Conservation (phyloP, 1,139 yeast genomes). For the Candida sp. region DNA sequence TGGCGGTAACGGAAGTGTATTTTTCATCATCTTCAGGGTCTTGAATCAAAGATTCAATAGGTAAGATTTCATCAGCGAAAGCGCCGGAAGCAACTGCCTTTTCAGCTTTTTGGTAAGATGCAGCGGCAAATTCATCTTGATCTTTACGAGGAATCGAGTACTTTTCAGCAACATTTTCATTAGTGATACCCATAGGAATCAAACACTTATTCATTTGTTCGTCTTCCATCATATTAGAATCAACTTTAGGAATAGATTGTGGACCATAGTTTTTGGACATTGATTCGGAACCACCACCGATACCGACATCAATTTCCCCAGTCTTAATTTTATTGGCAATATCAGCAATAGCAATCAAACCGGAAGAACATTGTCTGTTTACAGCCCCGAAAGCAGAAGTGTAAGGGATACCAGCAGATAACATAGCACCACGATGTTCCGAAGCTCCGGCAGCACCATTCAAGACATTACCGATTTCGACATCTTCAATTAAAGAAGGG, state of each 20-base stretch:
- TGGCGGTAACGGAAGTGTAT: conserved; percentile 45
- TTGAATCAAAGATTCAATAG: conserved; percentile 55
- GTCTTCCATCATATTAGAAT: conserved; percentile 36
- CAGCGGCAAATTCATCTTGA: conserved; percentile 88
- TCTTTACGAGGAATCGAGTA: conserved; percentile 61
- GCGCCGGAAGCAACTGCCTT: conserved; percentile 66
- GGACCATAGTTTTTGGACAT: conserved; percentile 88
- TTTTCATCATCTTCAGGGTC: conserved; percentile 51
- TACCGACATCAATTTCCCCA: conserved; percentile 89
- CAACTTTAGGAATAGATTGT: conserved; percentile 60
- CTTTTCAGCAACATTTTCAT: conserved; percentile 39
- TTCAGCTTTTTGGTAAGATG: conserved; percentile 79
- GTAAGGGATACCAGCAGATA: conserved; percentile 48
- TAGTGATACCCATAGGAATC: conserved; percentile 78
- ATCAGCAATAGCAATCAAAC: conserved; percentile 85
- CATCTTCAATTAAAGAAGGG: conserved; percentile 69
- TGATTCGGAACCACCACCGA: conserved; percentile 91
- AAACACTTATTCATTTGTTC: conserved; percentile 30
- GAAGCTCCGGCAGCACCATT: conserved; percentile 91
- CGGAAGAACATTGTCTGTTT: conserved; percentile 95
- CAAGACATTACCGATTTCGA: conserved; percentile 84
- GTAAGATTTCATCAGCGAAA: conserved; percentile 83
- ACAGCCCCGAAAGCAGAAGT: conserved; percentile 75
- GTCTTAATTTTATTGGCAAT: conserved; percentile 82
- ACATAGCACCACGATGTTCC: conserved; percentile 79